A percentile compares a stretch with the other conserved stretches of the same genome.
These are phyloP conservation scores for Mortierella sp. DNA, from an alignment of 371 early-diverging fungal species.

Conservation along the genomic window DNA sequence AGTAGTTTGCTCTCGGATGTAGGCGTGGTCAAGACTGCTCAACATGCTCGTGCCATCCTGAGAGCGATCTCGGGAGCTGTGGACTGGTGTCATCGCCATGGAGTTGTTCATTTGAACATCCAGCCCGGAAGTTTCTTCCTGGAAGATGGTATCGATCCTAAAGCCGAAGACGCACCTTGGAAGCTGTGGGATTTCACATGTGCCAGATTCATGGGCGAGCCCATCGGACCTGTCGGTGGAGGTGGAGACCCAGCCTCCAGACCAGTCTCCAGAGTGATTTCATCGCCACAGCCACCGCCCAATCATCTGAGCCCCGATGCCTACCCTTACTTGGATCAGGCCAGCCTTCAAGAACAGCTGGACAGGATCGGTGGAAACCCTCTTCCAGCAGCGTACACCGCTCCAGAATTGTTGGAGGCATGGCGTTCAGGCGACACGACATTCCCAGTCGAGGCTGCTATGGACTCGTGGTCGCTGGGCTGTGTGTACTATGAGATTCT, in stretches of 20 bases:
- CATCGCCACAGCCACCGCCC: conserved; percentile 18
- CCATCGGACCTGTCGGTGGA: conserved; percentile 41
- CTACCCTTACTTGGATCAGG: conserved; percentile 37
- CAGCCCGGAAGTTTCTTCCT: conserved; percentile 53
- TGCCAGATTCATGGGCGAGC: conserved; percentile 50
- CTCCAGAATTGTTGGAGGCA: conserved; percentile 47
- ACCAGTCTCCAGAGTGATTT: neutral
- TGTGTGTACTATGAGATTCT: conserved; percentile 50
- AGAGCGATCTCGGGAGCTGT: conserved; percentile 43
- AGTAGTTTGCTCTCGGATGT: conserved; percentile 42
- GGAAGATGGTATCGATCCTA: conserved; percentile 46
- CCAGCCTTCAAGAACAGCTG: conserved; percentile 25
- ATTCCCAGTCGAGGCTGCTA: conserved; percentile 41
- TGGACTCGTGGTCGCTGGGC: conserved; percentile 51
- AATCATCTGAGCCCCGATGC: conserved; percentile 20
- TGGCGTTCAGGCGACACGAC: conserved; percentile 43
- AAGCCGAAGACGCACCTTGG: conserved; percentile 48
- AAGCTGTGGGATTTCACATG: conserved; percentile 55
- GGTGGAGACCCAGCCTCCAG: conserved; percentile 3
- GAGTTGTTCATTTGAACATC: conserved; percentile 49
- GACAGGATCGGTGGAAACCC: conserved; percentile 47
- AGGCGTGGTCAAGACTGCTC: conserved; percentile 29
- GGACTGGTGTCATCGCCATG: conserved; percentile 52
- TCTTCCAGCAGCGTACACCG: conserved; percentile 43
- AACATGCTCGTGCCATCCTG: conserved; percentile 40